Evolutionary conservation across 768 basidiomycete species (phyloP).

Genomic region (Aureoboletus auriporus): DNA sequence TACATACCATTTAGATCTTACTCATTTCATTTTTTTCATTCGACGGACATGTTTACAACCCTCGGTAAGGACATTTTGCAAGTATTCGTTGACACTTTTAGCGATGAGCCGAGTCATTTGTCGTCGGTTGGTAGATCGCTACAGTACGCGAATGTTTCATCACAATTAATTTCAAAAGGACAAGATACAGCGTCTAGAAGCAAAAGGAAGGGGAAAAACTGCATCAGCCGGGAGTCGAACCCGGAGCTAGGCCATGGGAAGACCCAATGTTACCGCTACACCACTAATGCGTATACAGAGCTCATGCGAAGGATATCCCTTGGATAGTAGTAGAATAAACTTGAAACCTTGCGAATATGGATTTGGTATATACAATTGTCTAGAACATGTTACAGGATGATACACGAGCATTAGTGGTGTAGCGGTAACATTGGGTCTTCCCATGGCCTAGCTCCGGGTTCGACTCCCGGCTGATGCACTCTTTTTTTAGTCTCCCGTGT

Average conservation of each 20-base stretch:
- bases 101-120: too few species aligned
- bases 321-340: too few species aligned
- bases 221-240: slow-evolving; percentile 58
- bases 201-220: slow-evolving; percentile 11
- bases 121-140: too few species aligned
- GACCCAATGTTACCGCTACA: slow-evolving; percentile 88
- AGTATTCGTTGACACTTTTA: background rate
- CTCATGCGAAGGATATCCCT: too few species aligned
- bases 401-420: slow-evolving; percentile 49
- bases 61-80: slow-evolving; percentile 4
- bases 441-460: slow-evolving; percentile 66
- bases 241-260: slow-evolving; percentile 71
- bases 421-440: slow-evolving; percentile 88
- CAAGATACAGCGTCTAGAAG: background rate
- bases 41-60: slow-evolving; percentile 10
- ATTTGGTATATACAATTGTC: too few species aligned
- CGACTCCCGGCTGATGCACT: slow-evolving; percentile 54
- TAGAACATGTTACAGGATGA: background rate
- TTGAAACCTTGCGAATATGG: too few species aligned
- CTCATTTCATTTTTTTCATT: slow-evolving; percentile 8
- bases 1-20: slow-evolving; percentile 7
- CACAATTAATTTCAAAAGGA: too few species aligned
- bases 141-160: too few species aligned
- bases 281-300: slow-evolving; percentile 38
- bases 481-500: background rate